Conservation (phyloP, 768 basidiomycete genomes). For the Boletus speciosus region DNA sequence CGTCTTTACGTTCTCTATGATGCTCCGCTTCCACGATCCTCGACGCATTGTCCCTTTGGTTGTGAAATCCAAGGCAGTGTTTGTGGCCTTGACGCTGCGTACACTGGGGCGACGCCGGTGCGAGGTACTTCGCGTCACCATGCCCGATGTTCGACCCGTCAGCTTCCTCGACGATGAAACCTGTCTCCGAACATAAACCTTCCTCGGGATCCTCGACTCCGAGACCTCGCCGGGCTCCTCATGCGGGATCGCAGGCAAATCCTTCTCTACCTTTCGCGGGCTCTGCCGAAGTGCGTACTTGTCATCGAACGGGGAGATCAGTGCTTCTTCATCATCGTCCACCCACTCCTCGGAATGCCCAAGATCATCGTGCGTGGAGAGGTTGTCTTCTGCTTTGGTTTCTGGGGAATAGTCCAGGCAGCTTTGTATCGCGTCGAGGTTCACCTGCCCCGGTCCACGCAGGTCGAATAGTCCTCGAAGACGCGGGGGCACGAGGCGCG, state of each 20-base stretch:
- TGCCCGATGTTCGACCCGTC: background rate
- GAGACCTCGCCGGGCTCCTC: background rate
- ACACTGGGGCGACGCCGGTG: slow-evolving; percentile 13
- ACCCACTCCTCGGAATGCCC: slow-evolving; percentile 19
- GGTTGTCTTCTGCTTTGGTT: background rate
- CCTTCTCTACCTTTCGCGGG: slow-evolving; percentile 12
- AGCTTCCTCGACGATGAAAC: slow-evolving; percentile 12
- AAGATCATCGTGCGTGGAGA: slow-evolving; percentile 7
- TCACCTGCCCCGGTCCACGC: slow-evolving; percentile 24
- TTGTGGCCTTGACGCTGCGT: slow-evolving; percentile 14
- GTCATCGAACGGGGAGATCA: slow-evolving; percentile 27
- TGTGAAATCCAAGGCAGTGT: background rate
- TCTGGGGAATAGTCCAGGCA: slow-evolving; percentile 24
- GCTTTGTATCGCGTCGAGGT: slow-evolving; percentile 23
- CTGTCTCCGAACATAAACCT: slow-evolving; percentile 14
- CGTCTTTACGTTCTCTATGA: slow-evolving; percentile 14
- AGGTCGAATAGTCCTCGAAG: slow-evolving; percentile 32
- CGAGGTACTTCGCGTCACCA: slow-evolving; percentile 9
- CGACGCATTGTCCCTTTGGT: slow-evolving; percentile 24
- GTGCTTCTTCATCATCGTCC: slow-evolving; percentile 24
- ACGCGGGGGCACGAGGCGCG: slow-evolving; percentile 22
- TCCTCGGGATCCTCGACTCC: slow-evolving; percentile 22
- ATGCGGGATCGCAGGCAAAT: slow-evolving; percentile 10
- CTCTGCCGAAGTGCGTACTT: slow-evolving; percentile 13
- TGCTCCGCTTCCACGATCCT: slow-evolving; percentile 26